Evolutionary conservation across 1,139 yeast species (phyloP), one percentile per base, ranked within the genome.

Genomic region (Sugiyamaella japonica): DNA sequence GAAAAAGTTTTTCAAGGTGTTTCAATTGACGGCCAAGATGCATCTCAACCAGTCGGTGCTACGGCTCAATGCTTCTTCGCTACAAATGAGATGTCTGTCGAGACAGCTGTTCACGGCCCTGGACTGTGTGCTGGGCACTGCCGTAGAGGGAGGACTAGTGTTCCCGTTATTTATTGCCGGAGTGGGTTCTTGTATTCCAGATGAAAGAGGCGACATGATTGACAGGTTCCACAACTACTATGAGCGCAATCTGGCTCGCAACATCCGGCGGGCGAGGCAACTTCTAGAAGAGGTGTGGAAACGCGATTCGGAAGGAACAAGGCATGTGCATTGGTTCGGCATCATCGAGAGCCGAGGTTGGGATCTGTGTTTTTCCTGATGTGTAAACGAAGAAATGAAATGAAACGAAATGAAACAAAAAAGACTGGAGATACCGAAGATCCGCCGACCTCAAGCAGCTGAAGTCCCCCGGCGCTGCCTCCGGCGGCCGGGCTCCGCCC

Each of bases 141-240:
- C 82, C 1, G 86, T 86, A 36, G 91, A 86, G 64, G 84, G 89
- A 5, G 81, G 86, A 2, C 70, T 86, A 16, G 85, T 86, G 44
- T 86, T 87, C 68, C 95, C 95, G 0, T 70, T 86, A 59, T 88
- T 88, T 65, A 82, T 87, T 34, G 85, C 90, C 0, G 93, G 95
- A 1, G 79, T 87, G 62, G 85, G 84, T 66, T 80, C 87, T 63
- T 79, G 82, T 7, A 72, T 78, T 0, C 70, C 71, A 3, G 70
- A 64, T 37, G 67, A 68, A 15, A 76, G 89, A 20, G 69, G 69
- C 13, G 67, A 72, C 43, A 84, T 86, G 80, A 68, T 74, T 49
- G 67, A 65, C 17, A 73, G 87, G 56, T 79, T 86, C 59, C 80
- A 80, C 25, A 78, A 74, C 38, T 80, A 82, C 62, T 81, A 83